Evolutionary conservation across 2,329 filamentous ascomycete species (phyloP).

Genomic region (Colletotrichum cereale): DNA sequence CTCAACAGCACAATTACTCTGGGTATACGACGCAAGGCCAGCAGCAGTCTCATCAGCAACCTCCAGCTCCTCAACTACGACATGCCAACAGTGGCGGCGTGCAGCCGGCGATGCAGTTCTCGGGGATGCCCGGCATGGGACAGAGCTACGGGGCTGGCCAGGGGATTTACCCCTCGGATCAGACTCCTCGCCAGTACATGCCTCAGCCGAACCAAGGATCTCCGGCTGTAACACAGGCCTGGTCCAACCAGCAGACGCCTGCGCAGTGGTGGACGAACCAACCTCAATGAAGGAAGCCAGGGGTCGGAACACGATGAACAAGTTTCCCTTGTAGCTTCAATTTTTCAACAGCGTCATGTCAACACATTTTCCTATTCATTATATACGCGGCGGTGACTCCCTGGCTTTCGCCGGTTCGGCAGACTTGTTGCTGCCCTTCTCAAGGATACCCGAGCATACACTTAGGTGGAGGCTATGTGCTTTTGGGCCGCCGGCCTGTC

Average conservation of each 20-base stretch:
- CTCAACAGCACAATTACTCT: conserved; percentile 65
- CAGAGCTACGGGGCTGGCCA: conserved; percentile 70
- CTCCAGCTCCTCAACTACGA: conserved; percentile 71
- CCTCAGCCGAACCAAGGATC: conserved; percentile 68
- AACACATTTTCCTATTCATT: conserved; percentile 36
- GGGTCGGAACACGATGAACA: background rate
- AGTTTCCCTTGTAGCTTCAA: conserved; percentile 5
- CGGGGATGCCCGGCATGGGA: conserved; percentile 71
- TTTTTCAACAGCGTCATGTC: conserved; percentile 21
- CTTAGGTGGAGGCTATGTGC: conserved; percentile 52
- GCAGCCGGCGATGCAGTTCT: conserved; percentile 71
- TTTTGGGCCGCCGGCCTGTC: conserved; percentile 48
- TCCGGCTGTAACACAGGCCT: conserved; percentile 65
- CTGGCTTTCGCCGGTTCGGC: conserved; percentile 36
- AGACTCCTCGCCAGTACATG: conserved; percentile 76
- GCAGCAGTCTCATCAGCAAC: conserved; percentile 65
- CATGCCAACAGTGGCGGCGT: conserved; percentile 67
- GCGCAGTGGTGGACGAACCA: conserved; percentile 68
- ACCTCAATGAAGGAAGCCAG: conserved; percentile 48
- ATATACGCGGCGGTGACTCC: conserved; percentile 38
- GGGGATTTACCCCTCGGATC: conserved; percentile 71
- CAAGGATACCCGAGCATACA: conserved; percentile 53
- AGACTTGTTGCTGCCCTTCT: conserved; percentile 36
- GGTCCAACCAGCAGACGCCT: conserved; percentile 72
- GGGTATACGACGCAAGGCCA: conserved; percentile 67